These are phyloP conservation scores for Scheffersomyces ergatensis DNA, from an alignment of 805 yeast species.

Conservation along the genomic window DNA sequence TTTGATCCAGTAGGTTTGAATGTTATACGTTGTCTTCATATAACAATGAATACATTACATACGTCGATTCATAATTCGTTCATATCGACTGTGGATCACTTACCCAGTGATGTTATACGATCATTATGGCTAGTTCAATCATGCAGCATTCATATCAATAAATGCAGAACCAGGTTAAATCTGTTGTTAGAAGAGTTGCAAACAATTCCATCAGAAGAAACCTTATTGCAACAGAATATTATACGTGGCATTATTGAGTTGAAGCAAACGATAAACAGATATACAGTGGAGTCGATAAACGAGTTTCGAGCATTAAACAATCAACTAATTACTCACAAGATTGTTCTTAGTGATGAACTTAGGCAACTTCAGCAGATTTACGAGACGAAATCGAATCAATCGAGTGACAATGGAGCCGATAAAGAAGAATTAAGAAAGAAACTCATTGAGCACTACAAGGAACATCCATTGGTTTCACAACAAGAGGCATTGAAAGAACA, in stretches of 20 bases:
- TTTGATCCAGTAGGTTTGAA: too few species aligned
- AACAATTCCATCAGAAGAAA: constrained; percentile 1
- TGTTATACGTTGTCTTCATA: too few species aligned
- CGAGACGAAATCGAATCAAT: constrained; percentile 3
- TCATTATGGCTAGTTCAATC: constrained; percentile 42
- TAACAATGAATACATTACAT: too few species aligned
- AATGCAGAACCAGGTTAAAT: constrained; percentile 17
- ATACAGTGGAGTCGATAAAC: constrained; percentile 18
- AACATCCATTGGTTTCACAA: constrained; percentile 35
- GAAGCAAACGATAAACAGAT: constrained; percentile 3
- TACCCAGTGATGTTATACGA: constrained; percentile 42
- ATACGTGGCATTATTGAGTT: constrained; percentile 1
- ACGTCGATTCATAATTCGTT: constrained; percentile 34
- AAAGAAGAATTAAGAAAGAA: constrained; percentile 24
- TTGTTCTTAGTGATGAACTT: constrained; percentile 21
- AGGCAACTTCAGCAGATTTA: constrained; percentile 17
- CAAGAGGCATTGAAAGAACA: constrained; percentile 36
- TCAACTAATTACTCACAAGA: constrained; percentile 29
- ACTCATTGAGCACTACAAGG: constrained; percentile 30
- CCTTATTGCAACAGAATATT: background rate
- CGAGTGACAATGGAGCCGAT: constrained; percentile 7
- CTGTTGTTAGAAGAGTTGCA: constrained; percentile 11
- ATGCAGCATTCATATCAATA: constrained; percentile 27
- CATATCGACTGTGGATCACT: constrained; percentile 41
- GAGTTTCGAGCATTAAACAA: constrained; percentile 26